A percentile compares a stretch with the other conserved stretches of the same genome.
Conservation (phyloP, 495 filamentous ascomycete species). For the Amphirosellinia nigrospora region DNA sequence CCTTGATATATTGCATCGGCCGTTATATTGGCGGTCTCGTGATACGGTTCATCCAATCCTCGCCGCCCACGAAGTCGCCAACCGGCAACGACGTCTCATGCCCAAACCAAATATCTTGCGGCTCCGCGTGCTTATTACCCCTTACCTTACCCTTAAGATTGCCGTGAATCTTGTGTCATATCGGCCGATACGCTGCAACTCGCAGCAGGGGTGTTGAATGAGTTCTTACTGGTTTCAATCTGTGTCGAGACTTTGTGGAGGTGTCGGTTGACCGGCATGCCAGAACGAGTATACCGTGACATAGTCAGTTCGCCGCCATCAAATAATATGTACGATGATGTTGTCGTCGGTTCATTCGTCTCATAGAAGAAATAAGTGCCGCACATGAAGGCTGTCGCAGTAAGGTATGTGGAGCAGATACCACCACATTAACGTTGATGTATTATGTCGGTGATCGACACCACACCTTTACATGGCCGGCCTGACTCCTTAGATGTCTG, state of each 20-base stretch:
- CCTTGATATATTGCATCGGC: not conserved
- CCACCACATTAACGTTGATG: slow-evolving; percentile 4
- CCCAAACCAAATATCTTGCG: slow-evolving; percentile 3
- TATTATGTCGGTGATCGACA: slow-evolving; percentile 16
- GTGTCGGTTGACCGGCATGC: not conserved
- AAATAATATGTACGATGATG: not conserved
- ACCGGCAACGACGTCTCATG: not conserved
- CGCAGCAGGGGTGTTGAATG: slow-evolving; percentile 9
- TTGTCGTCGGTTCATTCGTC: not conserved
- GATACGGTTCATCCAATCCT: slow-evolving; percentile 9
- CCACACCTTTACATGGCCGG: not conserved
- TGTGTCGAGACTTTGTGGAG: not conserved
- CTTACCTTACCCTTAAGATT: not conserved
- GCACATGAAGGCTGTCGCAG: slow-evolving; percentile 1
- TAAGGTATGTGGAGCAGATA: not conserved
- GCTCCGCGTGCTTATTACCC: slow-evolving; percentile 1
- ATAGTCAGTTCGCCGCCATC: not conserved
- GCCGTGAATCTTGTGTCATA: not conserved
- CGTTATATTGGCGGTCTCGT: not conserved
- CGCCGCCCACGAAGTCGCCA: slow-evolving; percentile 15
- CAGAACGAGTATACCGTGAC: not conserved
- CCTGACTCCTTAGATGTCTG: not conserved
- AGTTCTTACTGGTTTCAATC: slow-evolving; percentile 2
- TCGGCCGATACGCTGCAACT: not conserved
- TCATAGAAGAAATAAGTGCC: not conserved